A percentile compares a stretch with the other conserved stretches of the same genome.
Conservation (phyloP, 495 filamentous ascomycete genomes). For the Penicillium pancosmium region DNA sequence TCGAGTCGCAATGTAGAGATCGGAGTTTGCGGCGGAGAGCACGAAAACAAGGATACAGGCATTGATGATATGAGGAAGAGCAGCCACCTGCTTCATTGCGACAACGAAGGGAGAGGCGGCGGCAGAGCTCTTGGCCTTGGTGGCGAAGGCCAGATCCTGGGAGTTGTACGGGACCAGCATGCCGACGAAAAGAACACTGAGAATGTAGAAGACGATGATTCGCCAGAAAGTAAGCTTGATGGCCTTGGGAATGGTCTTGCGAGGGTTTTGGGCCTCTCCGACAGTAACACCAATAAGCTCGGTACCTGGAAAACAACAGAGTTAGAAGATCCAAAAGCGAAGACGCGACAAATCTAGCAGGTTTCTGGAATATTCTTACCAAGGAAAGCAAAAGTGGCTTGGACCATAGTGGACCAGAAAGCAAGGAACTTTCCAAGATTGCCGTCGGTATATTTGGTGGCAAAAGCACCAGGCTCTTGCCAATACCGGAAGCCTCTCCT, state of each 20-base stretch:
- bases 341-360: neutral
- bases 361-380: conserved; percentile 38
- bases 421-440: conserved; percentile 63
- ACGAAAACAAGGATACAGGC: conserved; percentile 75
- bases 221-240: conserved; percentile 83
- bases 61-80: conserved; percentile 60
- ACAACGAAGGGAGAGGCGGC: conserved; percentile 66
- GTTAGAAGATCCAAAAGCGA: neutral
- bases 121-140: conserved; percentile 42
- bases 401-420: conserved; percentile 80
- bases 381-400: conserved; percentile 80
- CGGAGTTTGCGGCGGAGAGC: conserved; percentile 75
- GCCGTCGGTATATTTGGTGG: conserved; percentile 43
- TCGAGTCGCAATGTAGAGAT: conserved; percentile 77
- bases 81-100: conserved; percentile 58
- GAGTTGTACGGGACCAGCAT: conserved; percentile 59
- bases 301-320: conserved; percentile 42
- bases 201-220: conserved; percentile 78
- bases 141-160: conserved; percentile 56
- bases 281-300: conserved; percentile 77
- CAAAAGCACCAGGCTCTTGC: conserved; percentile 67
- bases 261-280: conserved; percentile 75
- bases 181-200: conserved; percentile 55
- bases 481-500: conserved; percentile 79
- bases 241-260: conserved; percentile 74